phyloP scores from a whole-genome alignment of 2,329 filamentous ascomycete species.

The Cylindrodendrum hubeiense region DNA sequence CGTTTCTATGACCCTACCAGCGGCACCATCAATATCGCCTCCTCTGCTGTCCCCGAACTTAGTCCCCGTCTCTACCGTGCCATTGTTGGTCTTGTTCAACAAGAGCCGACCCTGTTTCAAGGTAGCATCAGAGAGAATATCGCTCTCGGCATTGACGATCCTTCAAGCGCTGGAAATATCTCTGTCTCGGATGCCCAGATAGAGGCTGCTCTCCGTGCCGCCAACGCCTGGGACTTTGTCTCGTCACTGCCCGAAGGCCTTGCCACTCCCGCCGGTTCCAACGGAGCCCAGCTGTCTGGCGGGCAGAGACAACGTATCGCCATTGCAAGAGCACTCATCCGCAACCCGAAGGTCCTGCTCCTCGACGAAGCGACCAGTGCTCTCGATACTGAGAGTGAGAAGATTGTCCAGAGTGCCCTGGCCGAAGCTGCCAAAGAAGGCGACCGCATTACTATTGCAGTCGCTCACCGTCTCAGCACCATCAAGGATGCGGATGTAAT shows the following conservation, averaged over 20 bases:
- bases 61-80: slow-evolving; percentile 64
- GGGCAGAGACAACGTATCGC: slow-evolving; percentile 77
- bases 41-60: slow-evolving; percentile 54
- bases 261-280: slow-evolving; percentile 71
- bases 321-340: slow-evolving; percentile 73
- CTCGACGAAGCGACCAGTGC: slow-evolving; percentile 45
- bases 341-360: slow-evolving; percentile 41
- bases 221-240: slow-evolving; percentile 64
- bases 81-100: slow-evolving; percentile 67
- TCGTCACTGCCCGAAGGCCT: slow-evolving; percentile 60
- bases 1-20: slow-evolving; percentile 58
- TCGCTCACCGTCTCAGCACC: slow-evolving; percentile 91
- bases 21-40: slow-evolving; percentile 62
- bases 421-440: slow-evolving; percentile 80
- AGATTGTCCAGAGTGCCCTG: slow-evolving; percentile 80
- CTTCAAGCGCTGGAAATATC: slow-evolving; percentile 15
- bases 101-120: slow-evolving; percentile 78
- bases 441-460: slow-evolving; percentile 62
- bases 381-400: slow-evolving; percentile 44
- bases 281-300: slow-evolving; percentile 74
- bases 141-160: slow-evolving; percentile 42
- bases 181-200: slow-evolving; percentile 49
- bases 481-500: slow-evolving; percentile 81
- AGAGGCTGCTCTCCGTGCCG: slow-evolving; percentile 59
- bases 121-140: slow-evolving; percentile 90